phyloP scores from a whole-genome alignment of 2,329 filamentous ascomycete genomes.

The Fusarium graminum region DNA sequence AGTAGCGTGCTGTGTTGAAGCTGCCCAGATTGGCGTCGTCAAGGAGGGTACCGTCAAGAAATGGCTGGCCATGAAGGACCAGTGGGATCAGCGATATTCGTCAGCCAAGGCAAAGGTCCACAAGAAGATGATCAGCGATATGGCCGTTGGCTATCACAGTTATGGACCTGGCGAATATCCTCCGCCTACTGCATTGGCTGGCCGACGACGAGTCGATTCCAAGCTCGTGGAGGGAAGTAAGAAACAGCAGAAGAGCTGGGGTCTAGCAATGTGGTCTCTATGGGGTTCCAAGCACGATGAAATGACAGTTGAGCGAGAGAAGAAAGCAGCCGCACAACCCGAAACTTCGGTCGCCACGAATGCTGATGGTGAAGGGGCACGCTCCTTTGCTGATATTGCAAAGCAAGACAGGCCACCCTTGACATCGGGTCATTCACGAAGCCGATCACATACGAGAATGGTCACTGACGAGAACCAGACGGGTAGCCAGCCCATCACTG shows the following conservation, averaged over 20 bases:
- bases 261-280: slow-evolving; percentile 84
- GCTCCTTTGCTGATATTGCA: slow-evolving; percentile 58
- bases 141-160: slow-evolving; percentile 76
- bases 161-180: slow-evolving; percentile 80
- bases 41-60: slow-evolving; percentile 84
- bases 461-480: slow-evolving; percentile 67
- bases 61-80: slow-evolving; percentile 81
- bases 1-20: slow-evolving; percentile 71
- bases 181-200: slow-evolving; percentile 85
- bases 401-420: slow-evolving; percentile 52
- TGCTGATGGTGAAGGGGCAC: slow-evolving; percentile 60
- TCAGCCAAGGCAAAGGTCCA: slow-evolving; percentile 78
- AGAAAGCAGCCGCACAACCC: slow-evolving; percentile 60
- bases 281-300: slow-evolving; percentile 94
- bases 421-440: slow-evolving; percentile 50
- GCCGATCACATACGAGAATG: slow-evolving; percentile 59
- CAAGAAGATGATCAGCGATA: slow-evolving; percentile 78
- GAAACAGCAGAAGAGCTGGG: slow-evolving; percentile 76
- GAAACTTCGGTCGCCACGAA: slow-evolving; percentile 52
- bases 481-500: slow-evolving; percentile 50
- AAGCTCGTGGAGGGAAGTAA: slow-evolving; percentile 59
- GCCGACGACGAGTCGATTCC: slow-evolving; percentile 67
- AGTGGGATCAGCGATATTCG: slow-evolving; percentile 80
- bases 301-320: slow-evolving; percentile 72
- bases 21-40: slow-evolving; percentile 78